Conservation (phyloP, 345 rosid species). For the Microthlaspi erraticum region DNA sequence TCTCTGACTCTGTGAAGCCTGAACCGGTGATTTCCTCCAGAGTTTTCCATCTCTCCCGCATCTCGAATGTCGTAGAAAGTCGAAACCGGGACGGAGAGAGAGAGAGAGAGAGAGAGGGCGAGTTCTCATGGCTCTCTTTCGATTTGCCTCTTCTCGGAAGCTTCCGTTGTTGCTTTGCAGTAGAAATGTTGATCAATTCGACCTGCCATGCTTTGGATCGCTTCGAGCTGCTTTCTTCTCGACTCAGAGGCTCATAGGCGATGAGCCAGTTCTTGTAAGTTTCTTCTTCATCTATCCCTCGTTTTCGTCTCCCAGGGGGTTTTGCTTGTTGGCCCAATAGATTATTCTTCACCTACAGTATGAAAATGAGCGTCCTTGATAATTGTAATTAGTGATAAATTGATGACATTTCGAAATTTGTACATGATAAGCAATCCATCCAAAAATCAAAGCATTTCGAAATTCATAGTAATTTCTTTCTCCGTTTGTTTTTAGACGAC, state of each 20-base stretch:
- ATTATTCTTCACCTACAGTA: neutral
- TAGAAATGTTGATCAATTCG: constrained; percentile 44
- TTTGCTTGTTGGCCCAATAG: neutral
- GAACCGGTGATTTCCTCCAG: constrained; percentile 25
- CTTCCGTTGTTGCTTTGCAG: neutral
- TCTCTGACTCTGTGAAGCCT: constrained; percentile 35
- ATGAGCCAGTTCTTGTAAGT: constrained; percentile 76
- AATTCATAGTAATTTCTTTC: neutral
- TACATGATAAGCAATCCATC: neutral
- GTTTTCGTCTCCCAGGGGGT: neutral
- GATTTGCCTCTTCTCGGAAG: constrained; percentile 27
- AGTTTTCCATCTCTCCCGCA: constrained; percentile 1
- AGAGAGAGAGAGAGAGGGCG: constrained; percentile 7
- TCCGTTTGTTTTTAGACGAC: neutral
- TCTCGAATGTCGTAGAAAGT: constrained; percentile 15
- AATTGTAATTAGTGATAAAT: neutral
- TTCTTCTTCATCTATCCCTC: neutral
- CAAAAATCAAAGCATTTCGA: neutral
- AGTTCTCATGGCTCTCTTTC: constrained; percentile 36
- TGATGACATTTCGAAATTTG: neutral
- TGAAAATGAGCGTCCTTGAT: neutral
- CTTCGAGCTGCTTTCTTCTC: constrained; percentile 61
- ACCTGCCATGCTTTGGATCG: constrained; percentile 35
- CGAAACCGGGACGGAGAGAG: neutral
- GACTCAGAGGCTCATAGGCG: constrained; percentile 61